Conservation (phyloP, 768 basidiomycete species). For the Trametes villosa region DNA sequence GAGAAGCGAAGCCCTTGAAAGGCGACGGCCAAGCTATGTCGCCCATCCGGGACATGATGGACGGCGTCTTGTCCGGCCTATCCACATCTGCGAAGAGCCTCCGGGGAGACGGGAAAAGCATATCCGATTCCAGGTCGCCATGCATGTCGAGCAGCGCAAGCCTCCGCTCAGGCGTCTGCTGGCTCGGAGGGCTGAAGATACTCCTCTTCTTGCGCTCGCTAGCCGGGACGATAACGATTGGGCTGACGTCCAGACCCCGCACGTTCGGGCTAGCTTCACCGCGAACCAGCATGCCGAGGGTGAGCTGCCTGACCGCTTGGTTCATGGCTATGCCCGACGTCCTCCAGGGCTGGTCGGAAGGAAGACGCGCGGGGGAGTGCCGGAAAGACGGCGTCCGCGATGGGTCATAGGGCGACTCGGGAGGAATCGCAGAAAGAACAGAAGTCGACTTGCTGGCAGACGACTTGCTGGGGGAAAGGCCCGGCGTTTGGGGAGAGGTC, state of each 20-base stretch:
- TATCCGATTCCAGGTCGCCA: constrained; percentile 6
- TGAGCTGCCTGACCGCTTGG: constrained; percentile 55
- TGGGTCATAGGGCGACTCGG: constrained; percentile 79
- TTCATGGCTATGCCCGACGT: constrained; percentile 61
- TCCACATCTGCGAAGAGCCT: constrained; percentile 25
- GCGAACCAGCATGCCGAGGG: constrained; percentile 64
- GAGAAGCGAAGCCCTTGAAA: background rate
- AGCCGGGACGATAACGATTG: constrained; percentile 35
- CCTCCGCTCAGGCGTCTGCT: constrained; percentile 2
- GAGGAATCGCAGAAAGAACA: constrained; percentile 43
- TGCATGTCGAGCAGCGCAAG: constrained; percentile 19
- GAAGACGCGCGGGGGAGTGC: constrained; percentile 74
- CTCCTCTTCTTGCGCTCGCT: constrained; percentile 42
- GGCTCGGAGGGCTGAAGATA: constrained; percentile 41
- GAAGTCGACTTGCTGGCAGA: constrained; percentile 20
- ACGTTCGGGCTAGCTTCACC: constrained; percentile 48
- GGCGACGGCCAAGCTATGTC: constrained; percentile 9
- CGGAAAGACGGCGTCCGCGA: constrained; percentile 75
- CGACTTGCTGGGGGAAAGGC: constrained; percentile 27
- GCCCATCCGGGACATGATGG: constrained; percentile 10
- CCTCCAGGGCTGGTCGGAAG: constrained; percentile 83
- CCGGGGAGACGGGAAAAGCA: constrained; percentile 24
- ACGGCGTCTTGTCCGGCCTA: constrained; percentile 19
- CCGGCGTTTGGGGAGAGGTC: constrained; percentile 33
- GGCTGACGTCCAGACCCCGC: constrained; percentile 40